phyloP scores from a whole-genome alignment of 176 grass and related monocot species.

The Lolium multiflorum region DNA sequence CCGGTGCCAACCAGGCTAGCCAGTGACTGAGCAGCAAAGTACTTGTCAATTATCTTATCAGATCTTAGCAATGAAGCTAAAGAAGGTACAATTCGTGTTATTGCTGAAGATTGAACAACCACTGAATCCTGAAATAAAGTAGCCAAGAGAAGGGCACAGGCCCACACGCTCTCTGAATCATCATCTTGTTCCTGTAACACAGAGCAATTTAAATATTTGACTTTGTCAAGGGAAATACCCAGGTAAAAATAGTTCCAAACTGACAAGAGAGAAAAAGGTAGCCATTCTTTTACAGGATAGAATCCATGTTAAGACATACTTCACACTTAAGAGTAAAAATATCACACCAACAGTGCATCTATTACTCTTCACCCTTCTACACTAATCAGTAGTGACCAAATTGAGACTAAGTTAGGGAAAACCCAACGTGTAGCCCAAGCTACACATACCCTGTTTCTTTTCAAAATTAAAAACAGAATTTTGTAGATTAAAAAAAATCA shows the following conservation, averaged over 20 bases:
- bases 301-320: slow-evolving; percentile 13
- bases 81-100: slow-evolving; percentile 68
- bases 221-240: slow-evolving; percentile 21
- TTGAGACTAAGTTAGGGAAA: slow-evolving; percentile 13
- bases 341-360: slow-evolving; percentile 1
- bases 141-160: slow-evolving; percentile 82
- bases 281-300: slow-evolving; percentile 9
- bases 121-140: slow-evolving; percentile 86
- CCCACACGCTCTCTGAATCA: slow-evolving; percentile 82
- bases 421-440: too few species aligned
- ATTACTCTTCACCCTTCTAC: slow-evolving; percentile 23
- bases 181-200: slow-evolving; percentile 72
- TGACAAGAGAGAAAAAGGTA: background rate
- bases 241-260: slow-evolving; percentile 7
- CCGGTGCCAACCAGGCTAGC: slow-evolving; percentile 84
- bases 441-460: too few species aligned
- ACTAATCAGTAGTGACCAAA: background rate
- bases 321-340: background rate
- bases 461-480: too few species aligned
- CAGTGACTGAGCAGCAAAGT: slow-evolving; percentile 92
- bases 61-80: slow-evolving; percentile 85
- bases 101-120: slow-evolving; percentile 78
- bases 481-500: too few species aligned
- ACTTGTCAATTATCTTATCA: slow-evolving; percentile 70
- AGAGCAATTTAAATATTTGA: slow-evolving; percentile 38